Base-by-base conservation (phyloP, 495 filamentous ascomycete species). In the Penicillium pancosmium region DNA sequence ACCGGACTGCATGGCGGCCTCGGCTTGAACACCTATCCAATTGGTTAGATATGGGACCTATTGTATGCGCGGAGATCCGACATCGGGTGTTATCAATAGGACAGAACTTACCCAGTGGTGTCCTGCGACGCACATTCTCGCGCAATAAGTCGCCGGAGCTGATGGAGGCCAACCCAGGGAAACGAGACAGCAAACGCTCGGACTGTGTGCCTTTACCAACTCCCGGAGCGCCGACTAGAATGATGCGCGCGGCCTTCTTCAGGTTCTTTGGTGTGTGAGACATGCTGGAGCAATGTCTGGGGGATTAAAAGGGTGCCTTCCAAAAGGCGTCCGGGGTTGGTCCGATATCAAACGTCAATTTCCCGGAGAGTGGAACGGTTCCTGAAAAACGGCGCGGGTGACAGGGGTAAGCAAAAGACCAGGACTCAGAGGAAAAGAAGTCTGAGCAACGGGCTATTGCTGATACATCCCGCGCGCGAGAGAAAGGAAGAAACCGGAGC, bases 121-220 rank as follows among this genome's bases (percentile, higher is more conserved):
- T 97, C 65, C 85, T 85, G 38, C 85, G 86, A 71, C 92, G 87
- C 62, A 93, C 94, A 91, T 97, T 96, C 68, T 94, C 86, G 44
- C 94, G 84, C 51, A 98, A 79, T 12, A 98, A 77, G 68, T 98
- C 94, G 13, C 94, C 94, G 18, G 94, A 96, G 76, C 90, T 94
- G 75, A 98, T 92, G 5, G 92, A 87, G 9, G 92, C 90, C 33
- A 98, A 77, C 66, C 96, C 89, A 15, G 93, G 91, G 65, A 93
- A 98, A 59, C 90, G 86, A 61, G 88, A 77, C 54, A 97, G 84
- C 44, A 98, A 78, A 44, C 94, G 83, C 67, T 96, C 91, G 31
- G 92, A 90, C 69, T 98, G 94, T 15, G 94, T 98, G 34, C 94
- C 94, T 75, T 98, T 98, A 52, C 94, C 94, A 4, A 84, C 82